phyloP scores from a whole-genome alignment of 345 rosid genomes.

The Clausena lansium region DNA sequence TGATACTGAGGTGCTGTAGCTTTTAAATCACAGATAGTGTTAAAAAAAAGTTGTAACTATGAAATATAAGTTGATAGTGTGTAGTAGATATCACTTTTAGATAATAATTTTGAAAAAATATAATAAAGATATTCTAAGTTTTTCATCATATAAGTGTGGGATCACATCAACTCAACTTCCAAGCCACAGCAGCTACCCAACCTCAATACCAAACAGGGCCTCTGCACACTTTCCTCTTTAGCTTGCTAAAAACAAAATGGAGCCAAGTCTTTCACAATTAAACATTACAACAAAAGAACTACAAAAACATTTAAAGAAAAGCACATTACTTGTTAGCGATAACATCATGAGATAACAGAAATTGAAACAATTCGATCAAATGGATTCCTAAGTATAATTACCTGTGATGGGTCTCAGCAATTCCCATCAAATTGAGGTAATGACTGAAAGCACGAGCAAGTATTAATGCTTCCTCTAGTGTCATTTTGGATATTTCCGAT shows the following conservation, averaged over 20 bases:
- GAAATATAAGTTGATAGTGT: too few relatives aligned
- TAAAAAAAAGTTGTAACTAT: too few relatives aligned
- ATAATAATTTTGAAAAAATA: too few relatives aligned
- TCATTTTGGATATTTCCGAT: slow-evolving; percentile 71
- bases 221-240: background rate
- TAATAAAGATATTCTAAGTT: too few relatives aligned
- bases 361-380: background rate
- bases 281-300: background rate
- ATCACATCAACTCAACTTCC: too few relatives aligned
- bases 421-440: slow-evolving; percentile 89
- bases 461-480: slow-evolving; percentile 80
- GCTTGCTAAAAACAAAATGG: background rate
- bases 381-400: slow-evolving; percentile 14
- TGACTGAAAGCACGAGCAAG: slow-evolving; percentile 94
- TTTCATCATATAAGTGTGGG: too few relatives aligned
- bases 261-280: background rate
- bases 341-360: background rate
- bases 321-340: background rate
- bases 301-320: slow-evolving; percentile 6
- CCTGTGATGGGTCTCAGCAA: slow-evolving; percentile 97
- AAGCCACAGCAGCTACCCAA: too few relatives aligned
- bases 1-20: too few relatives aligned
- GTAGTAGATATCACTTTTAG: too few relatives aligned
- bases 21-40: too few relatives aligned
- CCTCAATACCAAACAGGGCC: too few relatives aligned